Evolutionary conservation across 441 rosid genomes (phyloP), one percentile per base, ranked within the genome.

Genomic region (Melastoma candidum): DNA sequence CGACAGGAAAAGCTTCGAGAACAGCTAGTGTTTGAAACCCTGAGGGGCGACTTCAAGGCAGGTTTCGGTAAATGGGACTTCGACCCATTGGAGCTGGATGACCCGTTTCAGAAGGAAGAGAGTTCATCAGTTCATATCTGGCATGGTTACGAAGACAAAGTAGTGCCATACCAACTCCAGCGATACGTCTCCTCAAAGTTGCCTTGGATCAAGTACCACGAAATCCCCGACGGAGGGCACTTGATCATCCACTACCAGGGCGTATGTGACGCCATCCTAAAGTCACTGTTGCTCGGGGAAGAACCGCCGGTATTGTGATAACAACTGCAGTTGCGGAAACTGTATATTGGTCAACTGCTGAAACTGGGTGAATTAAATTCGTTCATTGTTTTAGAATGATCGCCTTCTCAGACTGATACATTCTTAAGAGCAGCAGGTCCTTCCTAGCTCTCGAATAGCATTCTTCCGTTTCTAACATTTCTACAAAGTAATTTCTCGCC

Each of bases 71-170:
- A 67, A 26, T 82, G 85, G 85, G 83, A 72, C 45, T 79, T 82
- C 53, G 83, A 79, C 57, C 89, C 89, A 0, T 55, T 74, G 44
- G 72, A 71, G 11, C 59, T 79, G 48, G 59, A 46, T 26, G 64
- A 59, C 27, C 64, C 74, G 54, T 74, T 66, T 53, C 73, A 69
- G n/a, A 36, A 54, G 44, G 57, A 69, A 4, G 66, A 72, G 54
- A 62, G 69, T 58, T 58, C 60, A 12, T 58, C 60, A 12, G 76
- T 79, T 49, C 85, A 82, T 44, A 79, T 79, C n/a, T 79, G 85
- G 89, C 85, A 82, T 47, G 85, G 85, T 0, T 48, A 54, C 7
- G 77, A 82, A 71, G 89, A 82, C 59, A 82, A 77, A 65, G 78
- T 82, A 2, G 83, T 82, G 13, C 82, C 85, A 0, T 67, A 48